Conservation (phyloP, 179 eudicot species). For the Sideroxylon spinosum region DNA sequence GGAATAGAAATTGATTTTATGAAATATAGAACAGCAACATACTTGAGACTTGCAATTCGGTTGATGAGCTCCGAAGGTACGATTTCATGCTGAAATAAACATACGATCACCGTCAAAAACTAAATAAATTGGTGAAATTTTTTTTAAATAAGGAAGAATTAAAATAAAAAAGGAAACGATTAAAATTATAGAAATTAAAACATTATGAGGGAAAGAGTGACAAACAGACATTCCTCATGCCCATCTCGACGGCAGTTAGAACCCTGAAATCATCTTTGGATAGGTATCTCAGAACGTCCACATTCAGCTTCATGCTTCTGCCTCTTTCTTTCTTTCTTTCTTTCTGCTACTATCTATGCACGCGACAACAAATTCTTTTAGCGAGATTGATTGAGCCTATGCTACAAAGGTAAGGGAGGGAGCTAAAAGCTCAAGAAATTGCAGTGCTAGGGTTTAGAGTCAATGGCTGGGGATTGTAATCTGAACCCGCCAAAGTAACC, state of each 20-base stretch:
- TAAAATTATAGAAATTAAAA: not conserved
- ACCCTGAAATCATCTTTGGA: conserved; percentile 92
- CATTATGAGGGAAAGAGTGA: not conserved
- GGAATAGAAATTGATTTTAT: not conserved
- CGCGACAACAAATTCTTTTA: too few species aligned
- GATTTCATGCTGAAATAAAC: conserved; percentile 71
- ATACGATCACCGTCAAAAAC: not conserved
- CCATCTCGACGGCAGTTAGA: conserved; percentile 94
- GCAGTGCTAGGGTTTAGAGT: too few species aligned
- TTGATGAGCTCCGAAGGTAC: conserved; percentile 76
- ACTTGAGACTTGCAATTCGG: conserved; percentile 88
- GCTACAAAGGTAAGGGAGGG: too few species aligned
- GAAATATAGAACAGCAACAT: conserved; percentile 11
- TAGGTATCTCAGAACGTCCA: conserved; percentile 68
- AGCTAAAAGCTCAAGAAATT: too few species aligned
- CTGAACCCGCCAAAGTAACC: too few species aligned
- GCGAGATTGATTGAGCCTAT: too few species aligned
- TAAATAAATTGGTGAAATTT: not conserved
- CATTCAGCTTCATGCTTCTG: conserved; percentile 70
- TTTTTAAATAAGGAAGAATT: not conserved
- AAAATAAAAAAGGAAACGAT: not conserved
- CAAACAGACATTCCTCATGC: conserved; percentile 74
- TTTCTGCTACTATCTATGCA: too few species aligned
- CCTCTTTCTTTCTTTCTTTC: not conserved
- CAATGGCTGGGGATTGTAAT: too few species aligned